Base-by-base conservation (phyloP, 148 eudicot genomes). In the Silene uniflora region DNA sequence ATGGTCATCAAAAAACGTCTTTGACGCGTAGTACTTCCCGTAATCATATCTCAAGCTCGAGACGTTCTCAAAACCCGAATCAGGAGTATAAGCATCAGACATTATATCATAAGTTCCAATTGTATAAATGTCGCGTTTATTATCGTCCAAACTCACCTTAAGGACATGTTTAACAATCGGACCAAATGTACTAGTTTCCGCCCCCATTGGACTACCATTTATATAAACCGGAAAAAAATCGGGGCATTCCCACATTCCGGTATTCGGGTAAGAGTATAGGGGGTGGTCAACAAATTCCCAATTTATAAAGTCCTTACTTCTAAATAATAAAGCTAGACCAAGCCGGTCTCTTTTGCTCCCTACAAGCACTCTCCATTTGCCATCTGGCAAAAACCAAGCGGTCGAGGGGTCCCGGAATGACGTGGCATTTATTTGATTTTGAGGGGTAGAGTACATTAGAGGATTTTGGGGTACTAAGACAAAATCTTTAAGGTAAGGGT, bases 341-440 rank as follows among this genome's bases (percentile, higher is more conserved):
- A 60, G 67, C 11, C 52, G 54, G 0, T 67, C 67, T 3, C 59
- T 29, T 64, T 76, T 72, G 73, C 67, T 84, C 21, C 92, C 92
- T 10, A 87, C 46, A 18, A 79, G 22, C 24, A 87, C 76, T 52
- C 85, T 76, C 88, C 90, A 89, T 22, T 12, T 16, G 35, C 86
- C 81, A 71, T 87, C 89, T 0, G 77, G 83, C 76, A 76, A 49
- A 21, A 69, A 5, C 94, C 94, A 88, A 4, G 92, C 91, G 0
- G 92, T 90, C 3, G 92, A 84, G 0, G 97, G 92, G 78, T 92
- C 92, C 2, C 92, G 75, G 49, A 86, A 92, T 0, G 79, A 73
- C 47, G 52, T 79, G 23, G 87, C 75, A 24, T 88, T 74, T 29
- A 87, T 84, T 19, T 77, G 59, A 73, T 85, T 87, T 18, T 32